Evolutionary conservation across 208 protist genomes (phyloP).

Genomic region (Trypanosoma caninum): DNA sequence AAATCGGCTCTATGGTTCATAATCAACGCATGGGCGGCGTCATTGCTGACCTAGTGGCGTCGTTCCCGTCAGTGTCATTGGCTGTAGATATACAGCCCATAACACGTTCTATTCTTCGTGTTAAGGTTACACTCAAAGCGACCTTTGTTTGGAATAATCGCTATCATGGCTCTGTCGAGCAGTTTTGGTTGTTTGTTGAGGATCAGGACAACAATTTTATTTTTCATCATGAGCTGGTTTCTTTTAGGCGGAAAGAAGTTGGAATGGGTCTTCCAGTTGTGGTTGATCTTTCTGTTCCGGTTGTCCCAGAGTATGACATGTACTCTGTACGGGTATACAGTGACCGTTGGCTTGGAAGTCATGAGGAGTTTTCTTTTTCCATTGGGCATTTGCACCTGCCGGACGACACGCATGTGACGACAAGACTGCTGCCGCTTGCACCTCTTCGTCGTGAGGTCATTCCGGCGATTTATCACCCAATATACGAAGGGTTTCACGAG

Average conservation of each 20-base stretch:
- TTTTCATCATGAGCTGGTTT: slow-evolving; percentile 85
- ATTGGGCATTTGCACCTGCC: slow-evolving; percentile 95
- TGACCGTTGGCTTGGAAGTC: slow-evolving; percentile 93
- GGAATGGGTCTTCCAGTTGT: slow-evolving; percentile 69
- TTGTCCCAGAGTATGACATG: slow-evolving; percentile 96
- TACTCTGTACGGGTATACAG: slow-evolving; percentile 96
- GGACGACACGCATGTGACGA: slow-evolving; percentile 93
- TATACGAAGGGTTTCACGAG: slow-evolving; percentile 93
- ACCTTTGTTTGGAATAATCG: slow-evolving; percentile 94
- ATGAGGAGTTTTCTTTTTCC: slow-evolving; percentile 88
- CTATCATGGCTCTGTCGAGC: slow-evolving; percentile 91
- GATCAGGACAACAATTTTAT: slow-evolving; percentile 96
- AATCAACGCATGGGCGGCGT: slow-evolving; percentile 78
- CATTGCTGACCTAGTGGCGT: slow-evolving; percentile 74
- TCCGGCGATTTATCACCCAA: slow-evolving; percentile 68
- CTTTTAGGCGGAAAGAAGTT: slow-evolving; percentile 83
- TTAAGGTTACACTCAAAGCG: slow-evolving; percentile 88
- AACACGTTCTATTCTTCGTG: slow-evolving; percentile 94
- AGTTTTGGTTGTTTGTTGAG: slow-evolving; percentile 97
- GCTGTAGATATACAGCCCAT: slow-evolving; percentile 96
- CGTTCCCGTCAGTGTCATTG: slow-evolving; percentile 92
- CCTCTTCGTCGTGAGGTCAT: slow-evolving; percentile 93
- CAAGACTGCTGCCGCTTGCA: slow-evolving; percentile 93
- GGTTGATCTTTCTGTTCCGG: slow-evolving; percentile 95
- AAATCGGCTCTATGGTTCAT: slow-evolving; percentile 86